These are phyloP conservation scores for Candida ulmi DNA, from an alignment of 805 yeast species.

Conservation along the genomic window DNA sequence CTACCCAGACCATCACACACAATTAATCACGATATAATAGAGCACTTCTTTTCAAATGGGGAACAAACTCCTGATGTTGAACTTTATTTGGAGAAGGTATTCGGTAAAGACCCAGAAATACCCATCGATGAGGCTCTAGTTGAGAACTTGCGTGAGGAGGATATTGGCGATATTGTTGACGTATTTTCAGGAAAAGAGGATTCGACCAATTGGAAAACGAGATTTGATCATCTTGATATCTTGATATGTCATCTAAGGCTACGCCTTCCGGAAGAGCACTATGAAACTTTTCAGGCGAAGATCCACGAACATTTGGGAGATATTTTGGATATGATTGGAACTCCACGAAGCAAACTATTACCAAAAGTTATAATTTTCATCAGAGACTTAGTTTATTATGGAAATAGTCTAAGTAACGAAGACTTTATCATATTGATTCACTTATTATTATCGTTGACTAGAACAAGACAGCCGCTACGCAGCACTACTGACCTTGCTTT, in stretches of 20 bases:
- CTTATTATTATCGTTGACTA: slow-evolving; percentile 17
- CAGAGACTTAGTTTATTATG: slow-evolving; percentile 20
- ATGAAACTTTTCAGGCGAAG: slow-evolving; percentile 9
- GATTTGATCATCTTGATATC: slow-evolving; percentile 12
- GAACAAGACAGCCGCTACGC: slow-evolving; percentile 12
- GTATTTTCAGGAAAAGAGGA: slow-evolving; percentile 14
- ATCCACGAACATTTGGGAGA: slow-evolving; percentile 11
- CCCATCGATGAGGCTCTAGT: slow-evolving; percentile 3
- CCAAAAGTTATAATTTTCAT: slow-evolving; percentile 15
- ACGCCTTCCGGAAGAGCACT: slow-evolving; percentile 9
- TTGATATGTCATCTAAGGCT: slow-evolving; percentile 18
- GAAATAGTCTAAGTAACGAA: slow-evolving; percentile 10
- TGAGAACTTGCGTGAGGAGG: slow-evolving; percentile 1
- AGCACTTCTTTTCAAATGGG: neutral
- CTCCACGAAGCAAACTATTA: slow-evolving; percentile 14
- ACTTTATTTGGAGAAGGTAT: slow-evolving; percentile 9
- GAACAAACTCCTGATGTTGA: slow-evolving; percentile 6
- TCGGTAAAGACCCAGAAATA: slow-evolving; percentile 18
- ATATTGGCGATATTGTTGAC: slow-evolving; percentile 9
- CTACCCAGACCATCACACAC: too few relatives aligned
- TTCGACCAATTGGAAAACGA: slow-evolving; percentile 18
- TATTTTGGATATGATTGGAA: slow-evolving; percentile 12
- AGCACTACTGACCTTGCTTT: slow-evolving; percentile 9
- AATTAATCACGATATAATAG: neutral
- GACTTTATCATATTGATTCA: slow-evolving; percentile 13